Evolutionary conservation across 2,329 filamentous ascomycete genomes (phyloP), one percentile per base, ranked within the genome.

Genomic region (Monosporascus sp.): DNA sequence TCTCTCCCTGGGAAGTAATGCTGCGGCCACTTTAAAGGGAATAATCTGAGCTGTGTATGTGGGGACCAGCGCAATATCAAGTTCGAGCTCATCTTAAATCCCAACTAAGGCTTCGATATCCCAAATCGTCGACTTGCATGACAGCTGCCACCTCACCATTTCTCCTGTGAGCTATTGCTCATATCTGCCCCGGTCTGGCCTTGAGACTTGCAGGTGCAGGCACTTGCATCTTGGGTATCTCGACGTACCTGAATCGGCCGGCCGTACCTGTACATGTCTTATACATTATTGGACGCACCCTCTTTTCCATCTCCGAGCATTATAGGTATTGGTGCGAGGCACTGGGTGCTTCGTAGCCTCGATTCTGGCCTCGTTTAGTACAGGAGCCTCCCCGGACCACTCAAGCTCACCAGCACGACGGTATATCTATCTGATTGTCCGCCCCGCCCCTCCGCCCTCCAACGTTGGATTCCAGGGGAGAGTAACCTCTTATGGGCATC

Each of bases 91-190:
- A 46, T 46, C 43, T 44, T 44, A 41, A 46, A 54, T 56, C 58
- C 62, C 60, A 65, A 61, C 58, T 46, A 63, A 31, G 17, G 43
- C 11, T 15, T 46, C 43, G 24, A 65, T 68, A 63, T 35, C 69
- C 73, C 70, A 61, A 72, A 75, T 63, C 64, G 72, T 71, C 69
- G 63, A 72, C 72, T 63, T 76, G 74, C 74, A 76, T 74, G 68
- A 65, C 63, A 63, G 63, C 69, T 74, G 73, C 72, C 73, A 75
- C 70, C 69, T 75, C 72, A 75, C 67, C 69, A 69, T 68, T 70
- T 63, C 58, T 67, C 65, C 68, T 66, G 68, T 66, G 69, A 68
- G 65, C 67, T 67, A 67, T 68, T 70, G 65, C 70, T 68, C 67
- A 69, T 68, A 65, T 64, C 66, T 66, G 65, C 65, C 65, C 66